These are phyloP conservation scores for Claviceps sorghi DNA, from an alignment of 2,329 filamentous ascomycete genomes.

Conservation along the genomic window DNA sequence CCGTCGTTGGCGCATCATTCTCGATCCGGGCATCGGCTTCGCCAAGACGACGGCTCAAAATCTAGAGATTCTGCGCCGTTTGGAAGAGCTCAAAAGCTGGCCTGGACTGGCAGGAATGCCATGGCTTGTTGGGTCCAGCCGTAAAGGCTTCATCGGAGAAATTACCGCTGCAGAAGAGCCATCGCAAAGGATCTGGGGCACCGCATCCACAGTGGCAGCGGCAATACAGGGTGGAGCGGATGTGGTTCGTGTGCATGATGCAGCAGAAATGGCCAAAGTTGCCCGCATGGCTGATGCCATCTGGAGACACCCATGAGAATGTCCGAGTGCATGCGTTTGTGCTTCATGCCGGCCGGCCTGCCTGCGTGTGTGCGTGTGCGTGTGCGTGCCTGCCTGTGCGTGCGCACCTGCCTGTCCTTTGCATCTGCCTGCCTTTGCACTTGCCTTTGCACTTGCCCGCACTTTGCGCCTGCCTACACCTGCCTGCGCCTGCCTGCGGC, in stretches of 20 bases:
- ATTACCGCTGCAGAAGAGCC: conserved; percentile 64
- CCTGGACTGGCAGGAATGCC: conserved; percentile 56
- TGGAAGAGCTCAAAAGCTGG: conserved; percentile 50
- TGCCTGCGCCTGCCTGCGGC: background rate
- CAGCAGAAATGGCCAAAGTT: conserved; percentile 71
- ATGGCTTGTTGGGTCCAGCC: conserved; percentile 79
- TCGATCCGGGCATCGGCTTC: conserved; percentile 90
- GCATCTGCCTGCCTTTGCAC: background rate
- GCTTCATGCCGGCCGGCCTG: too few relatives aligned
- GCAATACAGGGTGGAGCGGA: conserved; percentile 80
- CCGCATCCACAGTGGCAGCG: conserved; percentile 73
- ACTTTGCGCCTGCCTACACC: background rate
- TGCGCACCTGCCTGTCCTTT: background rate
- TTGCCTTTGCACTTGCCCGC: too few relatives aligned
- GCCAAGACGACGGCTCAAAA: conserved; percentile 76
- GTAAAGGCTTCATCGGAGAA: conserved; percentile 77
- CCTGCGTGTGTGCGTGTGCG: background rate
- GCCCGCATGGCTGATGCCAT: conserved; percentile 87
- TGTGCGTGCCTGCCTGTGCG: background rate
- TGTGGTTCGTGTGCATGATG: conserved; percentile 85
- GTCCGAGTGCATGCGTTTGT: background rate
- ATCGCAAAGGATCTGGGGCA: conserved; percentile 64
- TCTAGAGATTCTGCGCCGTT: conserved; percentile 56
- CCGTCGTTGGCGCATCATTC: conserved; percentile 81
- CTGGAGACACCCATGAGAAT: conserved; percentile 36